Percentiles rank a stretch among this genome's conserved stretches.
These are phyloP conservation scores for Orbilia javanica DNA, from an alignment of 2,329 filamentous ascomycete species.

Conservation along the genomic window DNA sequence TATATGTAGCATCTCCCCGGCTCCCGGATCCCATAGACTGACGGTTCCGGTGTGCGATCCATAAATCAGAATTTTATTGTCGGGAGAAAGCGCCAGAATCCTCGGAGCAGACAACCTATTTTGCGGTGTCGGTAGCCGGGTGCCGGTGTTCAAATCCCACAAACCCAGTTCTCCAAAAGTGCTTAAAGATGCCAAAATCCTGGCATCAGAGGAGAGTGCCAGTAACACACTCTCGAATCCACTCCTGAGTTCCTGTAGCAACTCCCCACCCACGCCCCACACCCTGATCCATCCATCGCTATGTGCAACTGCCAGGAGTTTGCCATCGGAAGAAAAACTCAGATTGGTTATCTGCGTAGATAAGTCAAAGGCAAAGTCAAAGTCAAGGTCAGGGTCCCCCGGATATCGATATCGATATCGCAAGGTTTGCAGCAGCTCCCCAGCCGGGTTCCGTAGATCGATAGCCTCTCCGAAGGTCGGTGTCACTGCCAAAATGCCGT, in stretches of 20 bases:
- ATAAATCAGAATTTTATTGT: neutral
- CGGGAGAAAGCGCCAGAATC: neutral
- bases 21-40: neutral
- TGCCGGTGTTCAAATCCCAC: neutral
- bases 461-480: neutral
- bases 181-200: constrained; percentile 78
- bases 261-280: no score
- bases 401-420: no score
- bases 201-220: constrained; percentile 85
- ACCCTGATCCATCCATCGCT: no score
- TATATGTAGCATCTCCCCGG: neutral
- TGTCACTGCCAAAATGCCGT: neutral
- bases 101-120: neutral
- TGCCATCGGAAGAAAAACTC: neutral
- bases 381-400: no score
- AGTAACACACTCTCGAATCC: neutral
- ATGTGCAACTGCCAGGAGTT: neutral
- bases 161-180: neutral
- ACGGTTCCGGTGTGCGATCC: neutral
- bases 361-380: no score
- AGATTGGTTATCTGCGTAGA: neutral
- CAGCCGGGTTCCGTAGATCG: neutral
- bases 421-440: neutral
- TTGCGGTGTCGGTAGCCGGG: no score
- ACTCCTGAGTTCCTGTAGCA: neutral